Evolutionary conservation across 1,139 yeast genomes (phyloP), one percentile per base, ranked within the genome.

Genomic region (Debaryomycetaceae sp.): DNA sequence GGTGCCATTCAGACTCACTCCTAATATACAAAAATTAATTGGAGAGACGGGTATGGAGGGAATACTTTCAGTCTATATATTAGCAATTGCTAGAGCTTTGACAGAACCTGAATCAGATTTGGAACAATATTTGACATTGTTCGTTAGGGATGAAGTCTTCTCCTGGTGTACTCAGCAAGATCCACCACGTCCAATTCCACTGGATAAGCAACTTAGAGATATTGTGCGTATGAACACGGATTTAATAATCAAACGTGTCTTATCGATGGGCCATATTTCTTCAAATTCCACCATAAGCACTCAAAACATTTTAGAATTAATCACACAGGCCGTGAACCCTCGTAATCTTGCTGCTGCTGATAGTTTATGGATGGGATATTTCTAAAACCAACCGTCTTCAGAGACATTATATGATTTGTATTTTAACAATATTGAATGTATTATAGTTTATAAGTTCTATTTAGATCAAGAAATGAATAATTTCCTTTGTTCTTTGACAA

Each of bases 1-100:
- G 54, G 98, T 93, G 42, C 98, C 99, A 37, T 93, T 95, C 78
- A 78, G 99, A 59, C 76, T 95, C 59, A 93, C 99, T 5, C 99
- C 99, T 36, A 95, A 95, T 60, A 80, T 95, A 46, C 99, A 93
- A 64, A 85, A 87, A 53, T 76, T 93, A 58, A 89, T 95, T 72
- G 99, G 99, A 34, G 96, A 91, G 50, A 83, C 93, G 24, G 87
- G 93, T 5, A 70, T 90, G 57, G 99, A 95, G 65, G 99, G 99
- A 45, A 76, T 95, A 20, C 81, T 90, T 53, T 84, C 97, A 1
- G 91, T 90, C 49, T 83, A 91, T 56, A 74, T 93, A 41, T 83
- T 91, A 75, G 80, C 85, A 31, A 88, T 91, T 61, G 95, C 97
- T 1, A 80, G 90, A 58, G 91, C 97, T 8, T 72, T 95, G 51